These are phyloP conservation scores for Pecoramyces ruminantium DNA, from an alignment of 192 early-diverging fungal genomes.

Conservation along the genomic window DNA sequence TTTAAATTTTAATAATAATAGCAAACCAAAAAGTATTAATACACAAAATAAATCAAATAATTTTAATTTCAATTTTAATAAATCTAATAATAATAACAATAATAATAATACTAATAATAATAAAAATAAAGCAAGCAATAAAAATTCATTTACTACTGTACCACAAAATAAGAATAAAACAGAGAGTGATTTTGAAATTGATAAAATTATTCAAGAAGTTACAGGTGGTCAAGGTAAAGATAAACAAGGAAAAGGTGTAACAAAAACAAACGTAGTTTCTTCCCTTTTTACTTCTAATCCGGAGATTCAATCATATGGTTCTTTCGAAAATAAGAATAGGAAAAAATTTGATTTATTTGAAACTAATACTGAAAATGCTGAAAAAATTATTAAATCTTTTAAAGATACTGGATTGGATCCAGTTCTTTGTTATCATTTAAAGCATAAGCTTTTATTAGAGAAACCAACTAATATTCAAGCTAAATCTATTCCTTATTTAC, in stretches of 20 bases:
- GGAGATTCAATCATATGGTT: neutral
- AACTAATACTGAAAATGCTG: neutral
- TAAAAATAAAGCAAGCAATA: neutral
- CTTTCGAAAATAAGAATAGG: neutral
- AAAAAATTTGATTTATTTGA: neutral
- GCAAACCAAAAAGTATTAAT: neutral
- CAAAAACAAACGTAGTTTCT: neutral
- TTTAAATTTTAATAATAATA: neutral
- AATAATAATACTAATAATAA: neutral
- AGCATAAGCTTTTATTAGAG: slow-evolving; percentile 50
- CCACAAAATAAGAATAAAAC: neutral
- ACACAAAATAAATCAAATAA: neutral
- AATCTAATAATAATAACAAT: neutral
- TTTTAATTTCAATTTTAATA: neutral
- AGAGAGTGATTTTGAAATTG: neutral
- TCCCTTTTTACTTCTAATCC: neutral
- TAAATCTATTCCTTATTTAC: slow-evolving; percentile 58
- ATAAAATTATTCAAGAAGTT: neutral
- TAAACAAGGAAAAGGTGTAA: neutral
- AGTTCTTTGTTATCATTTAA: slow-evolving; percentile 49
- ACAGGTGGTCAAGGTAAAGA: neutral
- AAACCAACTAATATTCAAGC: slow-evolving; percentile 80
- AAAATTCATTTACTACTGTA: neutral
- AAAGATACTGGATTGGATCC: slow-evolving; percentile 56
- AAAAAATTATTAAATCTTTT: slow-evolving; percentile 25